Percentiles rank a stretch among this genome's conserved stretches.
phyloP scores from a whole-genome alignment of 768 basidiomycete genomes.

The Pleurotus djamor region DNA sequence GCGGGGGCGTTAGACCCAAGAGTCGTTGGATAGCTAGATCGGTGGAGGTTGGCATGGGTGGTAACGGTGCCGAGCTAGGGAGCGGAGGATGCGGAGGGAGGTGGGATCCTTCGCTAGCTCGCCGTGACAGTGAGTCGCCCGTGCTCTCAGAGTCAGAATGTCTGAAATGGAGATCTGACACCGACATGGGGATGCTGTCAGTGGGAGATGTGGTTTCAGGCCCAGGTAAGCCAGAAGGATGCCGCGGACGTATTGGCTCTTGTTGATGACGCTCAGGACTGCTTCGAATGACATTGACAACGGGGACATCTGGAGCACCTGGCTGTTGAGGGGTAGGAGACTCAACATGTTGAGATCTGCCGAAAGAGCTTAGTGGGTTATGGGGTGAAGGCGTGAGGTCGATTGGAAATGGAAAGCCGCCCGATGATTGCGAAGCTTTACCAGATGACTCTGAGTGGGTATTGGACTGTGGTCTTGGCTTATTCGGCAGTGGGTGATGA shows the following conservation, averaged over 20 bases:
- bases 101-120: constrained; percentile 27
- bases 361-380: constrained; percentile 20
- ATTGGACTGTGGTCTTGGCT: constrained; percentile 6
- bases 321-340: constrained; percentile 11
- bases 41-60: constrained; percentile 13
- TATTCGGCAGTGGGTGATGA: background rate
- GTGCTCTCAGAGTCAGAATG: constrained; percentile 34
- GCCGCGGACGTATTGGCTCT: constrained; percentile 20
- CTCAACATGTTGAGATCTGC: constrained; percentile 12
- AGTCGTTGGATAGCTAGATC: constrained; percentile 22
- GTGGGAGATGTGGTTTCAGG: constrained; percentile 43
- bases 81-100: constrained; percentile 43
- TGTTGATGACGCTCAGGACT: constrained; percentile 15
- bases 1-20: constrained; percentile 14
- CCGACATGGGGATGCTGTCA: constrained; percentile 54
- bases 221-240: constrained; percentile 26
- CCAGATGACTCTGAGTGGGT: constrained; percentile 13
- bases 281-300: constrained; percentile 5
- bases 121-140: constrained; percentile 20
- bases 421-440: constrained; percentile 17
- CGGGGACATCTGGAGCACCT: background rate
- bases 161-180: constrained; percentile 52
- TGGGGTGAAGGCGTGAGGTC: constrained; percentile 42
- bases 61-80: constrained; percentile 15
- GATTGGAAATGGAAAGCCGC: constrained; percentile 43